Evolutionary conservation across 2,329 filamentous ascomycete species (phyloP).

Genomic region (Talaromyces albobiverticillius): DNA sequence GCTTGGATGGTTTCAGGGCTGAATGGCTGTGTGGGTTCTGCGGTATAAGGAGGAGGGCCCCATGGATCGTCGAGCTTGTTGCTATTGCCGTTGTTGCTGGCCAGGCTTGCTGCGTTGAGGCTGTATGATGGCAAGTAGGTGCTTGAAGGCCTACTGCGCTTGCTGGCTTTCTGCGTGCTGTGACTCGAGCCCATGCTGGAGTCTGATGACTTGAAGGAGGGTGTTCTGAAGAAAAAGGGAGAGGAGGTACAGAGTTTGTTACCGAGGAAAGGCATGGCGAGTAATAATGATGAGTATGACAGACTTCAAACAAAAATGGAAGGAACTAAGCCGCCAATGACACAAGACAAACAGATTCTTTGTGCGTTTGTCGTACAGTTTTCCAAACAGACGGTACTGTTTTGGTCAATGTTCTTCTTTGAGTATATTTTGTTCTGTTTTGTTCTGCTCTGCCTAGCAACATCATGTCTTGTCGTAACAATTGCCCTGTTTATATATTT

Average conservation of each 20-base stretch:
- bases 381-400: too few species aligned
- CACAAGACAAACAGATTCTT: too few species aligned
- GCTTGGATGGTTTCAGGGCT: neutral
- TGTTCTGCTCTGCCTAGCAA: too few species aligned
- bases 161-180: neutral
- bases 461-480: too few species aligned
- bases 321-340: too few species aligned
- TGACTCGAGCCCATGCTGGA: conserved; percentile 2
- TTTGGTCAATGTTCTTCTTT: too few species aligned
- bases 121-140: neutral
- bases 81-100: neutral
- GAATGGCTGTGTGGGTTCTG: neutral
- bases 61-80: neutral
- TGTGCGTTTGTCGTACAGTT: too few species aligned
- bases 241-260: neutral
- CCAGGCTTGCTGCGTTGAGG: neutral
- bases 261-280: conserved; percentile 13
- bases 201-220: conserved; percentile 1
- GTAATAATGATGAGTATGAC: neutral
- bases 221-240: neutral
- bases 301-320: neutral
- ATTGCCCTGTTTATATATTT: too few species aligned
- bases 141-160: neutral
- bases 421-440: too few species aligned
- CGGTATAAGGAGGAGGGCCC: conserved; percentile 11